Evolutionary conservation across 2,329 filamentous ascomycete species (phyloP).

Genomic region (Claviceps africana): DNA sequence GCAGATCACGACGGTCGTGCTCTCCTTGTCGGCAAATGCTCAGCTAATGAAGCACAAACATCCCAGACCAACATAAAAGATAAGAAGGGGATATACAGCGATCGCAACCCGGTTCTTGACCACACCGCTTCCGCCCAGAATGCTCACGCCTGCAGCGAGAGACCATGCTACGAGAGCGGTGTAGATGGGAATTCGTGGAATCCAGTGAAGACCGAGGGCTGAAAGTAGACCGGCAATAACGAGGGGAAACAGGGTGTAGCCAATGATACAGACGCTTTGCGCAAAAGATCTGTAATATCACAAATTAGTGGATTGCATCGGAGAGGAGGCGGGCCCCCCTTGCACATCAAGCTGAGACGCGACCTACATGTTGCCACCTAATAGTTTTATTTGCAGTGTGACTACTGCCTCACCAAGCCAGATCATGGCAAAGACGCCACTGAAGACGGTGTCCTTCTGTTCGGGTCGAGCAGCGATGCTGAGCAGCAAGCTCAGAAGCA

Average conservation of each 20-base stretch:
- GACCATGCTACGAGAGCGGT: slow-evolving; percentile 82
- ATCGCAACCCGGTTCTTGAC: slow-evolving; percentile 88
- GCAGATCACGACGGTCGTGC: background rate
- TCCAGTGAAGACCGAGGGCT: slow-evolving; percentile 62
- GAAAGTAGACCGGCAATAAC: slow-evolving; percentile 87
- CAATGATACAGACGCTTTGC: slow-evolving; percentile 94
- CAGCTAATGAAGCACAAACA: slow-evolving; percentile 97
- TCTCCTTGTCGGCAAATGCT: background rate
- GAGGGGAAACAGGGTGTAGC: slow-evolving; percentile 92
- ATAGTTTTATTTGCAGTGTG: slow-evolving; percentile 91
- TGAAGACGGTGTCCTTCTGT: slow-evolving; percentile 83
- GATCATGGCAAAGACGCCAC: slow-evolving; percentile 88
- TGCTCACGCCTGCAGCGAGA: slow-evolving; percentile 86
- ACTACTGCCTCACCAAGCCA: slow-evolving; percentile 96
- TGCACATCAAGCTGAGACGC: background rate
- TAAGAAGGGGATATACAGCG: slow-evolving; percentile 85
- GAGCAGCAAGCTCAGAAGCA: slow-evolving; percentile 75
- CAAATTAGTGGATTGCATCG: background rate
- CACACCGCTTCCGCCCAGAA: slow-evolving; percentile 86
- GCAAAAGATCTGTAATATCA: slow-evolving; percentile 65
- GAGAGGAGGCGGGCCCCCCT: background rate
- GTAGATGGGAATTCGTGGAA: slow-evolving; percentile 82
- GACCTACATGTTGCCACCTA: slow-evolving; percentile 92
- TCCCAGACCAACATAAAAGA: slow-evolving; percentile 87
- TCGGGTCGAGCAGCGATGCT: slow-evolving; percentile 66